Conservation (phyloP, 139 green algal species). For the Spirogloea muscicola region DNA sequence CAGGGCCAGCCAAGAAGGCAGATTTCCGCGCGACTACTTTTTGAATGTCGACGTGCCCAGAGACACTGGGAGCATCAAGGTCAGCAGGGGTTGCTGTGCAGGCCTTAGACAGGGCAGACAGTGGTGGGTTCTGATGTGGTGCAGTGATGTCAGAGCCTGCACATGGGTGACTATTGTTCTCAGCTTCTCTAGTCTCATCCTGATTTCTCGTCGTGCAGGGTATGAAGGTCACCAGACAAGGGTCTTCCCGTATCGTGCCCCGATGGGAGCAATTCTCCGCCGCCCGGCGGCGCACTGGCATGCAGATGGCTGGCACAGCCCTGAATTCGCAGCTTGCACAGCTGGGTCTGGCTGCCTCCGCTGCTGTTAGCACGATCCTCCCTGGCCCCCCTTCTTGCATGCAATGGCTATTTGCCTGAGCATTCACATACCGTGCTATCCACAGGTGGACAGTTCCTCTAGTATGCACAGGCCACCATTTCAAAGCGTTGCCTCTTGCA, state of each 20-base stretch:
- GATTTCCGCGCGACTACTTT: neutral
- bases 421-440: too few species aligned
- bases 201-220: neutral
- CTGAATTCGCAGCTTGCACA: conserved; percentile 11
- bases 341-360: conserved; percentile 15
- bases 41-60: conserved; percentile 7
- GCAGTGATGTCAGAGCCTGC: conserved; percentile 1
- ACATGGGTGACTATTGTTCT: too few species aligned
- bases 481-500: too few species aligned
- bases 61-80: neutral
- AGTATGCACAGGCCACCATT: too few species aligned
- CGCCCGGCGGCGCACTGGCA: neutral
- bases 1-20: neutral
- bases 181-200: too few species aligned
- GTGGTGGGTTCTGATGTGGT: neutral
- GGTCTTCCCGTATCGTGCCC: neutral
- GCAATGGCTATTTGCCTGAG: too few species aligned
- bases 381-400: too few species aligned
- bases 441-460: too few species aligned
- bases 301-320: conserved; percentile 17
- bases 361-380: conserved; percentile 25
- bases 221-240: conserved; percentile 12
- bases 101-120: neutral
- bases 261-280: neutral
- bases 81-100: conserved; percentile 1